A percentile compares a stretch with the other conserved stretches of the same genome.
These are phyloP conservation scores for Adansonia grandidieri DNA, from an alignment of 441 rosid species.

Conservation along the genomic window DNA sequence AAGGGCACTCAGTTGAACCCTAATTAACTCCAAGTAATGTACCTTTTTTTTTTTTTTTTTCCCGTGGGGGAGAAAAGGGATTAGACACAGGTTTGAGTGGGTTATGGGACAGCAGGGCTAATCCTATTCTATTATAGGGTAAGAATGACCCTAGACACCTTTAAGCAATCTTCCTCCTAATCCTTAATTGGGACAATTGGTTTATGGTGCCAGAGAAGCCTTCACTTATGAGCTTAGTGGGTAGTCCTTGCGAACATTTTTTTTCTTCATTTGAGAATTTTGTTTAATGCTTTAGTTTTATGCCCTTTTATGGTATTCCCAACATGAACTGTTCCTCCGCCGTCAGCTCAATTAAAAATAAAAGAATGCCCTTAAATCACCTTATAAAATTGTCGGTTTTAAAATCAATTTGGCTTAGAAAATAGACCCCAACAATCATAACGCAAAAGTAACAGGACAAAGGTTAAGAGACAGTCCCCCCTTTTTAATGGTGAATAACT, in stretches of 20 bases:
- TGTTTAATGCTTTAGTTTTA: not conserved
- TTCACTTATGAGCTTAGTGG: constrained; percentile 27
- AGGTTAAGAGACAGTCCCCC: constrained; percentile 13
- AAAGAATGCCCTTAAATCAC: constrained; percentile 7
- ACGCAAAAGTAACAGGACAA: constrained; percentile 13
- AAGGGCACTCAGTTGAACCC: not conserved
- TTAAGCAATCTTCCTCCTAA: constrained; percentile 22
- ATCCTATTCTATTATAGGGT: not conserved
- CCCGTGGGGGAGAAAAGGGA: not conserved
- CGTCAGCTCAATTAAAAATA: constrained; percentile 28
- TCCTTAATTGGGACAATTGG: constrained; percentile 35
- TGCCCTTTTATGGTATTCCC: constrained; percentile 7
- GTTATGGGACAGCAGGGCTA: constrained; percentile 14
- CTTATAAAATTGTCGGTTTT: constrained; percentile 9
- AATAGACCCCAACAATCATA: constrained; percentile 32
- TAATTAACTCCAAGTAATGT: not conserved
- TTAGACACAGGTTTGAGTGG: not conserved
- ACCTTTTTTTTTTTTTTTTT: not conserved
- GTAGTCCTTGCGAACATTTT: constrained; percentile 17
- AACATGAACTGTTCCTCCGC: constrained; percentile 30
- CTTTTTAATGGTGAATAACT: not conserved
- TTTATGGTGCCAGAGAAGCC: constrained; percentile 25
- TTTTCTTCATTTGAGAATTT: not conserved
- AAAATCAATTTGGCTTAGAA: constrained; percentile 23
- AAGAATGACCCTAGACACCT: constrained; percentile 24